Evolutionary conservation across 768 basidiomycete species (phyloP).

Genomic region (Pisolithus orientalis): DNA sequence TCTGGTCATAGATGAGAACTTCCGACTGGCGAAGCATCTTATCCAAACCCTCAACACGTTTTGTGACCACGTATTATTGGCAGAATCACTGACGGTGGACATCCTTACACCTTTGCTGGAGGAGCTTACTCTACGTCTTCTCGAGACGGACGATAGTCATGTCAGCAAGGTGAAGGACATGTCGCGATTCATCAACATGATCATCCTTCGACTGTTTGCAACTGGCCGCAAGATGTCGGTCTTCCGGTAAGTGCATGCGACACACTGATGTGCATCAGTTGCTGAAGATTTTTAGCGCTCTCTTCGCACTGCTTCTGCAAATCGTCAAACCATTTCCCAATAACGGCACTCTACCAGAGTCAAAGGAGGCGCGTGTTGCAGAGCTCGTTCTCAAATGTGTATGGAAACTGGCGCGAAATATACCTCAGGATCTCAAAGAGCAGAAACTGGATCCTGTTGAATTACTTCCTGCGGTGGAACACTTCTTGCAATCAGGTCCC

Average conservation of each 20-base stretch:
- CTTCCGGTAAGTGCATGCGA: constrained; percentile 58
- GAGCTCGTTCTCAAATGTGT: constrained; percentile 94
- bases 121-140: constrained; percentile 83
- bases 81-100: constrained; percentile 80
- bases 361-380: constrained; percentile 82
- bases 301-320: constrained; percentile 77
- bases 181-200: constrained; percentile 97
- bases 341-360: constrained; percentile 64
- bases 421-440: constrained; percentile 85
- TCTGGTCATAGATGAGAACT: constrained; percentile 69
- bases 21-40: constrained; percentile 93
- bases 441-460: constrained; percentile 79
- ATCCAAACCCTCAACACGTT: constrained; percentile 95
- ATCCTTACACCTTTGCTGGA: constrained; percentile 84
- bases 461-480: constrained; percentile 87
- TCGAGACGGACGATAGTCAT: constrained; percentile 88
- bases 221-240: constrained; percentile 86
- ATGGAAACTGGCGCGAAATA: constrained; percentile 95
- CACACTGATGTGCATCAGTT: background rate
- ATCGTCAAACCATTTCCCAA: constrained; percentile 80
- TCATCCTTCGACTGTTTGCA: constrained; percentile 88
- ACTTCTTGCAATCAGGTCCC: constrained; percentile 90
- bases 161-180: constrained; percentile 86
- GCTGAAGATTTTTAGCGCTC: constrained; percentile 27
- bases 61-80: constrained; percentile 84